Conservation (phyloP, 148 eudicot species). For the Vaccinium myrtillus region DNA sequence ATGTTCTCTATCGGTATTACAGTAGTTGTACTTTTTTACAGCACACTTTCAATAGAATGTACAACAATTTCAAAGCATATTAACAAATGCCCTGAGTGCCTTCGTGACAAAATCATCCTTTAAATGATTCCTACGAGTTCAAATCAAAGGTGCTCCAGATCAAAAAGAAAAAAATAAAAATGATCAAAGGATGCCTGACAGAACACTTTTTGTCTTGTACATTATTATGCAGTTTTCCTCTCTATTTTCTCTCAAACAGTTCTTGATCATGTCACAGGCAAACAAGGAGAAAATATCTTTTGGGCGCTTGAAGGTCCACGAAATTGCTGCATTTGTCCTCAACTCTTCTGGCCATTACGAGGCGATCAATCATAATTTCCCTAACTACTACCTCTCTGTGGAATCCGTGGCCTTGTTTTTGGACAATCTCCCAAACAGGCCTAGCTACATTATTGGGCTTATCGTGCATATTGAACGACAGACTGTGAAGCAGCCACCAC, state of each 20-base stretch:
- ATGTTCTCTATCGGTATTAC: background rate
- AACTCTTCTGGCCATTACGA: conserved; percentile 79
- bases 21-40: background rate
- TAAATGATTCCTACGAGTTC: background rate
- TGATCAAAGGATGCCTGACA: background rate
- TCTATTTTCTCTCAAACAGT: background rate
- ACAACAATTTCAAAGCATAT: background rate
- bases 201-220: background rate
- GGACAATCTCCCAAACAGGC: conserved; percentile 71
- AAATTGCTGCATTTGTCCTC: conserved; percentile 86
- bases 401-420: conserved; percentile 93
- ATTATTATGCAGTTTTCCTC: background rate
- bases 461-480: conserved; percentile 89
- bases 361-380: conserved; percentile 80
- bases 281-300: conserved; percentile 93
- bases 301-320: conserved; percentile 80
- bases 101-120: background rate
- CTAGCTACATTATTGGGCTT: conserved; percentile 82
- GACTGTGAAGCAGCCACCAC: conserved; percentile 40
- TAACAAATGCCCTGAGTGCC: background rate
- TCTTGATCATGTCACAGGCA: conserved; percentile 45
- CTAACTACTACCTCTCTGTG: conserved; percentile 76
- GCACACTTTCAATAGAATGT: background rate
- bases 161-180: no score
- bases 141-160: background rate